phyloP scores from a whole-genome alignment of 768 basidiomycete genomes.

The Calocybe gangraenosa region DNA sequence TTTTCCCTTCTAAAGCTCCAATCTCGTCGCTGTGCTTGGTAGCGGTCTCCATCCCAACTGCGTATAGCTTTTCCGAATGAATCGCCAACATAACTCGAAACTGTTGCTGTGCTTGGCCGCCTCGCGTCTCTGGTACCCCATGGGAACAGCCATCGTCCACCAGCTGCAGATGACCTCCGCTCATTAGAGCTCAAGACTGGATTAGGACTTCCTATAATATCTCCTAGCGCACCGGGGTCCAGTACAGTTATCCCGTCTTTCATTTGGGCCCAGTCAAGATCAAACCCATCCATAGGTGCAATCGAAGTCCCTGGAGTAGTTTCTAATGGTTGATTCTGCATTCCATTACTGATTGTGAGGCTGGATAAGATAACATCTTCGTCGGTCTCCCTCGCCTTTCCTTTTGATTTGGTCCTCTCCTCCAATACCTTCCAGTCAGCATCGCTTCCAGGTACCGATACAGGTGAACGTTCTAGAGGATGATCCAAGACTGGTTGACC shows the following conservation, averaged over 20 bases:
- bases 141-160: conserved; percentile 16
- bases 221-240: conserved; percentile 23
- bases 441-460: conserved; percentile 48
- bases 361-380: background rate
- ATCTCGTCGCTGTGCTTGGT: conserved; percentile 36
- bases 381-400: conserved; percentile 15
- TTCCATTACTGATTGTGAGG: background rate
- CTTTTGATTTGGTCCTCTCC: conserved; percentile 32
- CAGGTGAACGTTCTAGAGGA: conserved; percentile 24
- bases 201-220: conserved; percentile 19
- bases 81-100: conserved; percentile 35
- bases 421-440: conserved; percentile 55
- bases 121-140: conserved; percentile 24
- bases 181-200: conserved; percentile 6
- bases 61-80: conserved; percentile 37
- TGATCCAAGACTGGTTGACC: conserved; percentile 6
- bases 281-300: conserved; percentile 34
- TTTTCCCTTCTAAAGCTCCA: conserved; percentile 63
- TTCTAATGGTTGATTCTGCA: background rate
- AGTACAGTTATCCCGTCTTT: conserved; percentile 26
- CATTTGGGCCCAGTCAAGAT: conserved; percentile 36
- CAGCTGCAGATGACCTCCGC: conserved; percentile 14
- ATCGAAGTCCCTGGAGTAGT: background rate
- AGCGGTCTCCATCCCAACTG: conserved; percentile 43
- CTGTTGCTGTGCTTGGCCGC: conserved; percentile 39